Base-by-base conservation (phyloP, 352 stramenopile species). In the Phytophthora pseudosyringae region DNA sequence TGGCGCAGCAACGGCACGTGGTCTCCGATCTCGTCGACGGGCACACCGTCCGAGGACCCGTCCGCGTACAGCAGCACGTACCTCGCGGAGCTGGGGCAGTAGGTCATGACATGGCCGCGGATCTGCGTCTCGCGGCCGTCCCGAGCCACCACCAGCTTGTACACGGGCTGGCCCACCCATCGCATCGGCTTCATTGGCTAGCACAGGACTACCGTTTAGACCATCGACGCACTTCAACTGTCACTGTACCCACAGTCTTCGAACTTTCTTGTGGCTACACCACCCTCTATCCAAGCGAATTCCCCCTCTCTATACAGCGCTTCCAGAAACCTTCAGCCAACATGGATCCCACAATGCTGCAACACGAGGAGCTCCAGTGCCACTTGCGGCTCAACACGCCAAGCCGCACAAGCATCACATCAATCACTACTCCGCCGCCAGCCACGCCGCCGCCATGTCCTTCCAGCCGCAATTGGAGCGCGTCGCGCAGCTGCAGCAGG, bases 401-500 rank as follows among this genome's bases (percentile, higher is more conserved):
- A 55, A 39, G 6, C 18, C 13, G 10, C 43, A 64, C 28, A 52
- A 29, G 12, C 29, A 15, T 21, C 33, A 28, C 47, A 5, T 29
- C 54, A n/a, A 31, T 21, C 43, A 40, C 26, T n/a, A n/a, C n/a
- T n/a, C n/a, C n/a, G n/a, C n/a, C 40, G 35, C 33, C 25, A 45
- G 7, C 13, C 16, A 21, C 43, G 38, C 10, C 8, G 2, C 4
- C 45, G 33, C 38, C 55, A 92, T 92, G 83, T 62, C 71, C 10
- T 83, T 91, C 50, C 71, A 83, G 62, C 86, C 86, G 45, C 53
- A 55, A 29, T 55, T 93, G 39, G 81, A 90, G 58, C 84, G 78
- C 71, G 74, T 94, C 45, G 65, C 78, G 60, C 59, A 80, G 76
- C 84, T 94, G 49, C 73, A 75, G 33, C 62, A 69, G 39, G 77